Base-by-base conservation (phyloP, 2,329 filamentous ascomycete genomes). In the Aspergillus sp. region DNA sequence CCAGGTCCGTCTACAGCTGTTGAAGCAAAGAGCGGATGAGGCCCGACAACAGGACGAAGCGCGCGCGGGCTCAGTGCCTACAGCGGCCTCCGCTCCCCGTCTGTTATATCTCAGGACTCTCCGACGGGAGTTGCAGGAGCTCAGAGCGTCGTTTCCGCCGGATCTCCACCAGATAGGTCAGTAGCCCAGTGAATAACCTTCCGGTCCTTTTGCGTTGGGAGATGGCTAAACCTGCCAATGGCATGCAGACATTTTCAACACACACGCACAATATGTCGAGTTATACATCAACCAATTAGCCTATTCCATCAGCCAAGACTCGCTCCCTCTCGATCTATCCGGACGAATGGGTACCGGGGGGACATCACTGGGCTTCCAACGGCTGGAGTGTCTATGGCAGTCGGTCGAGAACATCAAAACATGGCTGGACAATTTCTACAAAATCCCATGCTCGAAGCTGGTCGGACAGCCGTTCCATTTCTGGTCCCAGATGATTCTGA, bases 1-100 rank as follows among this genome's bases (percentile, higher is more conserved):
- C 23, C 73, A 75, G 58, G 65, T 74, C 7, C 71, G 67, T 29
- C 53, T 76, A 52, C 71, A 75, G 41, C 47, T 71, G 10, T 47
- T 75, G 4, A 65, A 64, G 31, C 64, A 71, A 47, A 62, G 57
- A 55, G 66, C 69, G 11, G 49, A 61, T 9, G 53, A 69, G 7
- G 46, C 70, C 14, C 68, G 66, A 34, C 63, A 69, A 31, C 64
- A 67, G 36, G 59, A 64, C 2, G 64, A 71, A 43, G 47, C 55
- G 46, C 47, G 49, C 41, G 52, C 47, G 17, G 52, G 48, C 31
- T 45, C 55, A 46, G 29, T 52, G 23, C 9, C 54, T 17, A 21
- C 13, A n/a, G 16, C 40, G 10, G 49, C 41, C 16, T 61, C 59
- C 2, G 49, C 45, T 36, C 57, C 60, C 46, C 56, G 51, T 5